These are phyloP conservation scores for Schizophyllum commune DNA, from an alignment of 1,284 basidiomycete species.

Conservation along the genomic window DNA sequence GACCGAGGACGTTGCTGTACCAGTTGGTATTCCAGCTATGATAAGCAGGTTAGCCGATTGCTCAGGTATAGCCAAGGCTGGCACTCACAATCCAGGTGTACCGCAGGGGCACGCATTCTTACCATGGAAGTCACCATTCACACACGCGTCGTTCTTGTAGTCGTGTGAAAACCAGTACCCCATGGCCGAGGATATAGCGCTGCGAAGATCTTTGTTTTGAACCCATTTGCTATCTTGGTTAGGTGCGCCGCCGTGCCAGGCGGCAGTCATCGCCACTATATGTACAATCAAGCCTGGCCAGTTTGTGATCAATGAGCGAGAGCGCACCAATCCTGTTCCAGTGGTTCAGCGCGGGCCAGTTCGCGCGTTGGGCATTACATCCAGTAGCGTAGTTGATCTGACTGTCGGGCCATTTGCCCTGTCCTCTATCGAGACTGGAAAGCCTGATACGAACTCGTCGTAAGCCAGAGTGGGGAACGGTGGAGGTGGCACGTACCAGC, in stretches of 20 bases:
- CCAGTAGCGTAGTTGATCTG: neutral
- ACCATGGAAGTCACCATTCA: constrained; percentile 39
- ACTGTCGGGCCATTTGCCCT: neutral
- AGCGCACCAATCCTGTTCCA: constrained; percentile 51
- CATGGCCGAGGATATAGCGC: constrained; percentile 43
- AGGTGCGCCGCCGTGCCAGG: constrained; percentile 44
- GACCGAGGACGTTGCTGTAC: constrained; percentile 59
- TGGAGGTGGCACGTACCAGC: neutral
- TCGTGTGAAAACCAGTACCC: constrained; percentile 60
- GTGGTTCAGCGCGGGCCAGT: constrained; percentile 60
- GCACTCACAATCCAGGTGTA: constrained; percentile 38
- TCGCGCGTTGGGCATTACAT: constrained; percentile 41
- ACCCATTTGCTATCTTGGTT: constrained; percentile 31
- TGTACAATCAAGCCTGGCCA: neutral
- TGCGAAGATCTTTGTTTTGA: constrained; percentile 28
- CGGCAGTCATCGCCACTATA: constrained; percentile 44
- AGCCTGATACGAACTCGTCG: neutral
- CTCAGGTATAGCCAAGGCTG: neutral
- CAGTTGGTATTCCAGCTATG: constrained; percentile 58
- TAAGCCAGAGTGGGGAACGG: neutral
- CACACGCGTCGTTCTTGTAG: constrained; percentile 42
- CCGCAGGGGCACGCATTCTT: constrained; percentile 41
- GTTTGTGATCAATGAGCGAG: neutral
- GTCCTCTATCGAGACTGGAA: neutral
- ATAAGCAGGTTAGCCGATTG: too few species aligned